Percentiles rank a stretch among this genome's conserved stretches.
Conservation (phyloP, 2,329 filamentous ascomycete genomes). For the Verticillium zaregamsianum region DNA sequence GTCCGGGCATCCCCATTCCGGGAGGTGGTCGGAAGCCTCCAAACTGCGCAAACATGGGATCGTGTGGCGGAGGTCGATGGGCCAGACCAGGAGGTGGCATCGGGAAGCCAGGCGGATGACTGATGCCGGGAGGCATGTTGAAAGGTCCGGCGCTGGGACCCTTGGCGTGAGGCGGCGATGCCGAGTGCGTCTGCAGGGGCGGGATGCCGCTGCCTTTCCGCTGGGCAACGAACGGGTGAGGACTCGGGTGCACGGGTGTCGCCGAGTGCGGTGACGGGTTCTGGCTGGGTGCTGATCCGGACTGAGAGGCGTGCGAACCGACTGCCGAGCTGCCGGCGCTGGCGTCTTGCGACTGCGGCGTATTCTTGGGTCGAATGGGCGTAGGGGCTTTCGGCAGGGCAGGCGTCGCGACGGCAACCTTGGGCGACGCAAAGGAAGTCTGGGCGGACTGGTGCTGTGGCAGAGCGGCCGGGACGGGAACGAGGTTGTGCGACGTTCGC, state of each 20-base stretch:
- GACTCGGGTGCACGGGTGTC: conserved; percentile 62
- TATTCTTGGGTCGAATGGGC: conserved; percentile 70
- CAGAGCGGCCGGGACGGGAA: conserved; percentile 42
- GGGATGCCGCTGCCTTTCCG: conserved; percentile 56
- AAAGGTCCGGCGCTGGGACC: conserved; percentile 41
- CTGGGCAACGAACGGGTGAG: conserved; percentile 57
- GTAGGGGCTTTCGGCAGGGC: conserved; percentile 78
- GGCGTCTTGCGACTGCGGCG: conserved; percentile 38
- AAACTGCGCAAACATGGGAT: conserved; percentile 40
- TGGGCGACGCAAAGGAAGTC: conserved; percentile 68
- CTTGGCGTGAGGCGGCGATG: conserved; percentile 58
- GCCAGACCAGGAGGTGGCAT: conserved; percentile 31
- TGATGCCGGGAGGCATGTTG: conserved; percentile 55
- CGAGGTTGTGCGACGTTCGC: conserved; percentile 29
- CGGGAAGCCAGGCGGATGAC: conserved; percentile 42
- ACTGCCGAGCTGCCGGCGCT: conserved; percentile 67
- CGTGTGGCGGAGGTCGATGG: conserved; percentile 49
- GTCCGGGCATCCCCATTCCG: conserved; percentile 40
- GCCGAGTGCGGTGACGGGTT: conserved; percentile 56
- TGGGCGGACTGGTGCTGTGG: conserved; percentile 57
- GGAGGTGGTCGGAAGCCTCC: conserved; percentile 39
- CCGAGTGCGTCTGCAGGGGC: conserved; percentile 40
- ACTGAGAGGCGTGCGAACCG: conserved; percentile 66
- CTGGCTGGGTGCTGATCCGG: conserved; percentile 50
- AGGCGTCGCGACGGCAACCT: conserved; percentile 74